Evolutionary conservation across 164 flowering plant species (phyloP).

Genomic region (Platanus orientalis): DNA sequence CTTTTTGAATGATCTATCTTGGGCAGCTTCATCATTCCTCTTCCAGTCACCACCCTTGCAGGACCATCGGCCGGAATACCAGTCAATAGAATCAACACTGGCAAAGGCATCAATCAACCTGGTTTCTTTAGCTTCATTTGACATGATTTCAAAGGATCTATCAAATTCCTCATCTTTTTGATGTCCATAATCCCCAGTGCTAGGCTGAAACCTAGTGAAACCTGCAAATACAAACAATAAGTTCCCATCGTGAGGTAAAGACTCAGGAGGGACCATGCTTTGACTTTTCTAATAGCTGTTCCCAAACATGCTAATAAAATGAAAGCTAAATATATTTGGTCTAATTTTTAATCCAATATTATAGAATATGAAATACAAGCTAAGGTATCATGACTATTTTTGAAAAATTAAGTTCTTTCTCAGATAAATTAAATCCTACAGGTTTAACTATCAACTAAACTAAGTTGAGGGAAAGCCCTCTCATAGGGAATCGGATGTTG

Average conservation of each 20-base stretch:
- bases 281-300: too few species aligned
- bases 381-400: too few species aligned
- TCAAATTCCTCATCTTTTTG: constrained; percentile 29
- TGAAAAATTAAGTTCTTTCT: too few species aligned
- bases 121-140: constrained; percentile 37
- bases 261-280: too few species aligned
- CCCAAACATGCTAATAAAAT: too few species aligned
- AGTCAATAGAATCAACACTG: constrained; percentile 38
- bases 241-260: constrained; percentile 1
- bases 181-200: constrained; percentile 26
- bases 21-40: constrained; percentile 68
- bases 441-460: too few species aligned
- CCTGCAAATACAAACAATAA: constrained; percentile 29
- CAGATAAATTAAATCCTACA: too few species aligned
- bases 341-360: too few species aligned
- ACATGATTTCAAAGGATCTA: constrained; percentile 26
- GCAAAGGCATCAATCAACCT: constrained; percentile 24
- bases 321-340: neutral
- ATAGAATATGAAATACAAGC: too few species aligned
- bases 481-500: too few species aligned
- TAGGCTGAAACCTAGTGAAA: constrained; percentile 21
- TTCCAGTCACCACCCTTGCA: constrained; percentile 98
- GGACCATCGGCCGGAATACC: constrained; percentile 75
- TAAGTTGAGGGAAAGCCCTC: too few species aligned
- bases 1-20: constrained; percentile 54